Conservation (phyloP, 208 protist species). For the Eutreptiella sp. region DNA sequence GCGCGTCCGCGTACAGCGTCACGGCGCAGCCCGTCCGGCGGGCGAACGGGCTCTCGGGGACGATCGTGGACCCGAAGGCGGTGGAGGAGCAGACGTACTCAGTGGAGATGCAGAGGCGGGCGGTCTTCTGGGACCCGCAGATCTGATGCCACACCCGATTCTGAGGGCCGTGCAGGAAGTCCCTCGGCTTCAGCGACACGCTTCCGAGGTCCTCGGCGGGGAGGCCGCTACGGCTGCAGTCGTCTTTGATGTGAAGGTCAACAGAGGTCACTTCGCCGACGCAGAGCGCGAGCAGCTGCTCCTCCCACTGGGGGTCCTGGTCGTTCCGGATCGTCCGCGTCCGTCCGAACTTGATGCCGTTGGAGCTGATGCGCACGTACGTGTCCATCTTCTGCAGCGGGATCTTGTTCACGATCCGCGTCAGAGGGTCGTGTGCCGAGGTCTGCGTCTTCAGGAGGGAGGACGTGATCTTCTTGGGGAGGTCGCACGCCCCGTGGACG, state of each 20-base stretch:
- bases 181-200: not conserved
- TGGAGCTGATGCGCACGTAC: no score
- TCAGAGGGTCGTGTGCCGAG: no score
- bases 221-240: not conserved
- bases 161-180: not conserved
- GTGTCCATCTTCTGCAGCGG: no score
- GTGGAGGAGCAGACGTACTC: no score
- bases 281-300: conserved; percentile 5
- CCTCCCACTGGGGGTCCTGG: conserved; percentile 17
- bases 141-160: conserved; percentile 8
- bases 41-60: conserved; percentile 13
- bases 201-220: conserved; percentile 1
- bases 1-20: conserved; percentile 12
- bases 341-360: no score
- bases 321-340: conserved; percentile 10
- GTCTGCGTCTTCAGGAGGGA: no score
- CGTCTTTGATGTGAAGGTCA: not conserved
- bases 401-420: no score
- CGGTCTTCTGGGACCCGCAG: not conserved
- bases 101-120: not conserved
- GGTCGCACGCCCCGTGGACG: no score
- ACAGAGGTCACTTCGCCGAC: not conserved
- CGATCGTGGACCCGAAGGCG: no score
- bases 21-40: not conserved
- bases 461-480: no score